Percentiles rank a stretch among this genome's conserved stretches.
These are phyloP conservation scores for Pseudomassariella vexata DNA, from an alignment of 2,329 filamentous ascomycete species.

Conservation along the genomic window DNA sequence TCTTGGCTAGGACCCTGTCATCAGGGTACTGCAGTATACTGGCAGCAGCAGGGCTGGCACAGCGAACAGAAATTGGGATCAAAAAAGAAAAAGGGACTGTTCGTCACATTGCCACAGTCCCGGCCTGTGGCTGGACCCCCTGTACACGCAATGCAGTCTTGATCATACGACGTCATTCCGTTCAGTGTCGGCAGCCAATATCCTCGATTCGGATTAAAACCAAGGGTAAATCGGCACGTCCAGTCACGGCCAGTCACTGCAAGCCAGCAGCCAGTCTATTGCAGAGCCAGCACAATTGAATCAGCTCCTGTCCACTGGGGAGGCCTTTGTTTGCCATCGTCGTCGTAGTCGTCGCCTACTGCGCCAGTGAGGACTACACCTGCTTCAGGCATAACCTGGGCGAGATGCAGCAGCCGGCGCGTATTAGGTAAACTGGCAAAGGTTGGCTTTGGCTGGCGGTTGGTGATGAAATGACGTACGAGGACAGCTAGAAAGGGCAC, in stretches of 20 bases:
- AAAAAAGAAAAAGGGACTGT: conserved; percentile 3
- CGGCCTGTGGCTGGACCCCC: not conserved
- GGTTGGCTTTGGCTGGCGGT: not conserved
- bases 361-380: too few species aligned
- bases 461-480: conserved; percentile 3
- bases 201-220: not conserved
- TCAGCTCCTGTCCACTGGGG: not conserved
- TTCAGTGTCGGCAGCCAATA: not conserved
- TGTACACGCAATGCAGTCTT: not conserved
- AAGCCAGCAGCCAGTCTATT: not conserved
- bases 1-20: conserved; percentile 5
- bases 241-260: not conserved
- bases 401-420: conserved; percentile 2
- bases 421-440: conserved; percentile 1
- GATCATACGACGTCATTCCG: conserved; percentile 2
- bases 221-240: conserved; percentile 3
- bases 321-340: conserved; percentile 1
- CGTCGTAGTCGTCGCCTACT: conserved; percentile 1
- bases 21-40: not conserved
- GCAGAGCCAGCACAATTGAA: too few species aligned
- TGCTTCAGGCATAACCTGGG: too few species aligned
- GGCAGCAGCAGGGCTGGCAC: not conserved
- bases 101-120: conserved; percentile 3
- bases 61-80: conserved; percentile 3
- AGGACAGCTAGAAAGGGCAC: not conserved